Evolutionary conservation across 495 filamentous ascomycete genomes (phyloP), one percentile per base, ranked within the genome.

Genomic region (Glarea lozoyensis): DNA sequence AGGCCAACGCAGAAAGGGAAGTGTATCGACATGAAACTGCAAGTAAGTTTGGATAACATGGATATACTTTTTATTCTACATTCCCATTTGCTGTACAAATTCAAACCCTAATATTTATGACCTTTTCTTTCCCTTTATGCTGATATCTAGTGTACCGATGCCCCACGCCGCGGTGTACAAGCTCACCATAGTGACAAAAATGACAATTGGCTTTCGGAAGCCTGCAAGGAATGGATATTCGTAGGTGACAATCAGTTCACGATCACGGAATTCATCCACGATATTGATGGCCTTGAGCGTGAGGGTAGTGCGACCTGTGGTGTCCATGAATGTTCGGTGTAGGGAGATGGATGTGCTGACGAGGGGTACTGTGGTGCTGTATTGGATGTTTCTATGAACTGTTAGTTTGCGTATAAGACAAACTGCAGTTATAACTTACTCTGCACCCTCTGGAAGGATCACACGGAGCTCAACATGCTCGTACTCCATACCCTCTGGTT

Each of bases 241-340:
- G 59, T 98, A 98, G n/a, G 83, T 82, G 21, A 94, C 83, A 49
- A 94, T 63, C 4, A 97, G 60, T 45, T 89, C 79, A 25, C 81
- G 76, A 50, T 88, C 84, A 44, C 93, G 70, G 23, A 81, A 73
- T 48, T 94, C 92, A 45, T 98, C 92, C 0, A 90, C 85, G 45
- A 98, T 64, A 55, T 92, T 94, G 37, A 80, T 71, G 19, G 86
- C 86, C 40, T 78, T 83, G 49, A 98, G 73, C 43, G 76, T 83
- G 36, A 98, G 71, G 2, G 81, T 76, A 19, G 88, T 88, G 21
- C 92, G 85, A 48, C 92, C 92, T 22, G 86, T 60, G 1, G 93
- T 98, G 63, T 98, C 92, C 72, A 98, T 82, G 63, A 87, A 98
- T 2, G 89, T 95, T 58, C 79, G 80, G 63, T 84, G 77, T 7